Evolutionary conservation across 169 alveolate genomes (phyloP).

Genomic region (Plasmodium fragile): DNA sequence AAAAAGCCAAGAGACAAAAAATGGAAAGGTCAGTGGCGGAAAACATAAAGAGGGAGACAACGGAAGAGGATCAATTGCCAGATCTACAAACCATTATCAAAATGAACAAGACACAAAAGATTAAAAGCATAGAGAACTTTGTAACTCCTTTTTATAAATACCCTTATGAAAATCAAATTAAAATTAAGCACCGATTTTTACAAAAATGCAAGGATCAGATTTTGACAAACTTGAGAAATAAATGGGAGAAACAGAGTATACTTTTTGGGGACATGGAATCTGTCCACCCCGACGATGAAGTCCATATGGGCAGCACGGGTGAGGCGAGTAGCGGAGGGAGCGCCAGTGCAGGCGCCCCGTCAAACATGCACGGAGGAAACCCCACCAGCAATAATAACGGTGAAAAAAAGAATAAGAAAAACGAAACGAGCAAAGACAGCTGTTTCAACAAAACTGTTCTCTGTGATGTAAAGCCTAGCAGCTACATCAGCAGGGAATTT

Average conservation of each 20-base stretch:
- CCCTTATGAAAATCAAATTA: conserved; percentile 59
- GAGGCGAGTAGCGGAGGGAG: not conserved
- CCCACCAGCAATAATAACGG: not conserved
- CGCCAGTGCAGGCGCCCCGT: not conserved
- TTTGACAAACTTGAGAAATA: conserved; percentile 43
- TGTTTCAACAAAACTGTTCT: conserved; percentile 31
- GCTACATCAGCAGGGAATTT: conserved; percentile 3
- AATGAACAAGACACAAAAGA: conserved; percentile 36
- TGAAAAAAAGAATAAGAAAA: conserved; percentile 13
- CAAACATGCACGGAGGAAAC: not conserved
- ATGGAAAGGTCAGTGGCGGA: not conserved
- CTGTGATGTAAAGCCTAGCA: conserved; percentile 2
- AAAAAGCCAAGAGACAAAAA: not conserved
- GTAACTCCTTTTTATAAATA: conserved; percentile 75
- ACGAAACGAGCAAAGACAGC: conserved; percentile 38
- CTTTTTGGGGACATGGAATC: conserved; percentile 43
- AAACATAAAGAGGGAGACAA: not conserved
- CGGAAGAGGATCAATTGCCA: not conserved
- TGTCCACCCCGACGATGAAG: not conserved
- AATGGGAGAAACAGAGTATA: conserved; percentile 46
- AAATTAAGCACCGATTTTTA: conserved; percentile 60
- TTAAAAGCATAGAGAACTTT: conserved; percentile 65
- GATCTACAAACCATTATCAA: conserved; percentile 68
- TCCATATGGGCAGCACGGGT: not conserved
- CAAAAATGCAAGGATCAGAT: conserved; percentile 69